These are phyloP conservation scores for Fraxinus americana DNA, from an alignment of 257 asterid species.

Conservation along the genomic window DNA sequence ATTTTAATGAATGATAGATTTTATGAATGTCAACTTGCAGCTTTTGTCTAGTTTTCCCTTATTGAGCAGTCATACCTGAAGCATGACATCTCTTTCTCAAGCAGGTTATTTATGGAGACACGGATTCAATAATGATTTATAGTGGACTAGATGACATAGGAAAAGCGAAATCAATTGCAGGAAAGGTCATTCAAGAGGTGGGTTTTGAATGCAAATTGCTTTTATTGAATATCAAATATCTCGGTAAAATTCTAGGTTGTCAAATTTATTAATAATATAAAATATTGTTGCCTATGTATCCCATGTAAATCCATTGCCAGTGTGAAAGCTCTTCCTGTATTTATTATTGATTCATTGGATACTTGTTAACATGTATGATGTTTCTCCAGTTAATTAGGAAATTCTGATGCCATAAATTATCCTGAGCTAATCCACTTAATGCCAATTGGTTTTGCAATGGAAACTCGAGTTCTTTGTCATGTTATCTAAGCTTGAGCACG, in stretches of 20 bases:
- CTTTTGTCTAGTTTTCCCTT: conserved; percentile 17
- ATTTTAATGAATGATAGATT: conserved; percentile 19
- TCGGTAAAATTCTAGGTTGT: neutral
- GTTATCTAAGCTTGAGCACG: neutral
- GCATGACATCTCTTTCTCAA: conserved; percentile 22
- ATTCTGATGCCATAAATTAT: neutral
- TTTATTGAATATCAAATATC: conserved; percentile 13
- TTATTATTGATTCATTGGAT: conserved; percentile 18
- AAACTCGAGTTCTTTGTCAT: neutral
- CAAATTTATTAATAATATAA: conserved; percentile 7
- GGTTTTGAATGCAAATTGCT: conserved; percentile 25
- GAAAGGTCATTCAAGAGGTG: conserved; percentile 92
- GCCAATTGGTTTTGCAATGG: neutral
- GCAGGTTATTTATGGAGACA: conserved; percentile 98
- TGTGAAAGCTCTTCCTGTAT: neutral
- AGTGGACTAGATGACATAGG: conserved; percentile 91
- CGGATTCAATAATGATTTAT: conserved; percentile 96
- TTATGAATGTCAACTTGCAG: neutral
- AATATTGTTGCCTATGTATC: conserved; percentile 12
- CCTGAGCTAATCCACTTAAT: neutral
- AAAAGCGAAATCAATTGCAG: conserved; percentile 80
- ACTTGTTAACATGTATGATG: neutral
- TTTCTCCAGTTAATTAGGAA: neutral
- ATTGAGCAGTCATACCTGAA: conserved; percentile 29
- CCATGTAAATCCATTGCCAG: conserved; percentile 10